These are phyloP conservation scores for Auricularia heimuer DNA, from an alignment of 768 basidiomycete species.

Conservation along the genomic window DNA sequence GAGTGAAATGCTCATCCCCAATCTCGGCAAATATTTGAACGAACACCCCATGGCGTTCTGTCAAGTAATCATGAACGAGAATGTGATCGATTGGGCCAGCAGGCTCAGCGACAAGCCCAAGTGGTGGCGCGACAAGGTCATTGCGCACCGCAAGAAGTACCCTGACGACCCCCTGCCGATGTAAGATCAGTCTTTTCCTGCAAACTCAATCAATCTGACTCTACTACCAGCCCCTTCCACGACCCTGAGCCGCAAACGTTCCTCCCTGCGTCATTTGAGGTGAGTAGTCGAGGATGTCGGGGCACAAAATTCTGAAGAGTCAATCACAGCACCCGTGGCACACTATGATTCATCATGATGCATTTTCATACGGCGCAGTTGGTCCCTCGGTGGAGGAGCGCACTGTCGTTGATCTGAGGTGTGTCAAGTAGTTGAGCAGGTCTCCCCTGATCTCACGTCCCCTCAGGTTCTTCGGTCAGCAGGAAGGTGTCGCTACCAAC, in stretches of 20 bases:
- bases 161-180: slow-evolving; percentile 15
- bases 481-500: slow-evolving; percentile 12
- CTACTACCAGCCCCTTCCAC: slow-evolving; percentile 9
- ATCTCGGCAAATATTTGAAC: slow-evolving; percentile 14
- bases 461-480: slow-evolving; percentile 16
- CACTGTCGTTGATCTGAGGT: slow-evolving; percentile 23
- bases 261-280: slow-evolving; percentile 7
- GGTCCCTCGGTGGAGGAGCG: slow-evolving; percentile 21
- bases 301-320: not conserved
- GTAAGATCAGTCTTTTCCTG: not conserved
- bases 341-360: slow-evolving; percentile 26
- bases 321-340: slow-evolving; percentile 20
- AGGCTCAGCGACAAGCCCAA: not conserved
- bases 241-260: slow-evolving; percentile 26
- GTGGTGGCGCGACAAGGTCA: slow-evolving; percentile 16
- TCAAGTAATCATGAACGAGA: slow-evolving; percentile 12
- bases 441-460: not conserved
- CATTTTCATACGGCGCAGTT: slow-evolving; percentile 26
- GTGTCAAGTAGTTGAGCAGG: not conserved
- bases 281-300: not conserved
- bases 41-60: slow-evolving; percentile 19
- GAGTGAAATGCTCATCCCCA: slow-evolving; percentile 7
- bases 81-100: slow-evolving; percentile 1
- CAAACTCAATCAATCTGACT: not conserved
- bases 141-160: slow-evolving; percentile 10